Evolutionary conservation across 208 protist species (phyloP), one percentile per base, ranked within the genome.

Genomic region (Phytomonas francai): DNA sequence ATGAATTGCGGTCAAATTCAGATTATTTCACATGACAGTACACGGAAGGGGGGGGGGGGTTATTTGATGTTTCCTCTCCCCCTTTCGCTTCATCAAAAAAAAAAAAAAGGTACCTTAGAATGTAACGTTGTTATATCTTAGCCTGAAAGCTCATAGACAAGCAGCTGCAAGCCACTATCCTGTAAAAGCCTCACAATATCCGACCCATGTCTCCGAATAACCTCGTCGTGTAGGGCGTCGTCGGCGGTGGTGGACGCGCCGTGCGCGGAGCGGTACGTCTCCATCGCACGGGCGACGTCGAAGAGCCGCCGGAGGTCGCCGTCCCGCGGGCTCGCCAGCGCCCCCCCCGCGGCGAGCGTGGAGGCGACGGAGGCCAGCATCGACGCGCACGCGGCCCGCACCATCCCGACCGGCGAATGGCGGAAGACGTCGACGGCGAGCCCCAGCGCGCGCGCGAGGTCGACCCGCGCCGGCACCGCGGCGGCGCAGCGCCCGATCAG

Each of bases 331-430:
- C 31, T 70, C 16, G 70, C 65, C 2, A 64, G 67, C 28, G 65
- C 59, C 49, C 65, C 58, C 42, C 6, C 22, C 28, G 65, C 42
- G 77, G 91, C 91, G 36, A 76, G 96, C 56, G 89, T 97, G 81
- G 93, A 97, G 79, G 87, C 93, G 30, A 83, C 91, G 45, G 95
- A 98, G 76, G 69, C 91, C 25, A 97, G 97, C 76, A 63, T 98
- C 30, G 88, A 97, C 64, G 78, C 74, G 67, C 74, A 97, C 49
- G 94, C 97, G 58, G 95, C 95, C 73, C 92, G 97, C 78, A 91
- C 89, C 59, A 94, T 97, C 82, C 78, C 85, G 32, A 87, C 39
- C 0, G 56, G 49, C 0, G 85, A 80, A 27, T 84, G 79, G 0
- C 84, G 76, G 76, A 95, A 93, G 25, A 93, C 85, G 65, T 95